Base-by-base conservation (phyloP, 768 basidiomycete species). In the Leucocoprinus sp. region DNA sequence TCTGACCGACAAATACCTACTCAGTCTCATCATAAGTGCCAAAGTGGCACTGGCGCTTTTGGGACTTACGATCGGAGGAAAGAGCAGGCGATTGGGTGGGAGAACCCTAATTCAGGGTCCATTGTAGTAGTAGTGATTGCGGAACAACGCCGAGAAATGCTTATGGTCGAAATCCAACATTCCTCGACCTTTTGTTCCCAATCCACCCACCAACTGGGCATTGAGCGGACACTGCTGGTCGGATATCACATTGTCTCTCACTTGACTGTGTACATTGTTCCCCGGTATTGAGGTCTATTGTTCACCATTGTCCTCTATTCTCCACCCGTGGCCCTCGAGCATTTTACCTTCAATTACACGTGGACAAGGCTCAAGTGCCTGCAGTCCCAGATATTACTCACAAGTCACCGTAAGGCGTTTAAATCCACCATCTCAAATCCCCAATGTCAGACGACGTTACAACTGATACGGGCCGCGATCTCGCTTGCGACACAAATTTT, bases 101-200 rank as follows among this genome's bases (percentile, higher is more conserved):
- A 21, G 18, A 27, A 27, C 39, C 39, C 26, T 31, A 26, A 41
- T 14, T 26, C 24, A 38, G 23, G 38, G 28, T 34, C 22, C 38
- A 29, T 17, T 45, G 15, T 22, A 21, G 37, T n/a, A 21, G 12
- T 23, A n/a, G 27, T 44, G 37, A 39, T 31, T 28, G 23, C 26
- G 46, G 46, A 36, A 42, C 24, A 42, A 33, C 33, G 40, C 35
- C 38, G 23, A 15, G 18, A 41, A 42, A 26, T 42, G 37, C 36
- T 23, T 42, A 12, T 42, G 34, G 37, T 36, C 37, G 19, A 39
- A 26, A 18, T 36, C 37, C 5, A 27, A 36, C 38, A 26, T 40
- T 35, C 39, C 19, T 37, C 37, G 22, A 36, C 34, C 31, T 41
- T 23, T 15, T 45, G 26, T 23, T 24, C 33, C 22, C 26, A 39